phyloP scores from a whole-genome alignment of 1,284 basidiomycete species.

The Ganoderma sp. region DNA sequence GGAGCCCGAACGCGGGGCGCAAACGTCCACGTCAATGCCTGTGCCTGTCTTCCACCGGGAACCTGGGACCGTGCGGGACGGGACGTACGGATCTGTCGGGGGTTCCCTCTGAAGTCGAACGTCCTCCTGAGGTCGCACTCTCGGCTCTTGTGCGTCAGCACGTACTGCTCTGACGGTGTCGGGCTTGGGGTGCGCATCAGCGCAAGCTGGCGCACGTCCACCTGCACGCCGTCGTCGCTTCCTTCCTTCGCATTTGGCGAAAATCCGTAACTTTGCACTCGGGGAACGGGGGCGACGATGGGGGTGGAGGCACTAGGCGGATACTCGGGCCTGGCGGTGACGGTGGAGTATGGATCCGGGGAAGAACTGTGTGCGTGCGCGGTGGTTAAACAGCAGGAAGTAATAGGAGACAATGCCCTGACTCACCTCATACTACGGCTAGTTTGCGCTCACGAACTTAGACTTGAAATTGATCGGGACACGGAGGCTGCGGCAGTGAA shows the following conservation, averaged over 20 bases:
- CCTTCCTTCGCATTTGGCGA: background rate
- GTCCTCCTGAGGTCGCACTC: slow-evolving; percentile 9
- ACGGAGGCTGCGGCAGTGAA: background rate
- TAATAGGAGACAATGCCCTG: background rate
- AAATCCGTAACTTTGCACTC: background rate
- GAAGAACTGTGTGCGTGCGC: too few relatives aligned
- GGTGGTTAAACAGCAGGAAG: background rate
- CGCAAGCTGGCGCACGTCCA: slow-evolving; percentile 28
- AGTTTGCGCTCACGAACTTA: background rate
- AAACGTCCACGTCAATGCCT: background rate
- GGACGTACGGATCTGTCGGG: background rate
- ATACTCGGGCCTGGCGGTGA: background rate
- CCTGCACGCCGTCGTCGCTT: background rate
- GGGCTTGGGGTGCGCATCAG: slow-evolving; percentile 48
- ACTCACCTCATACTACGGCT: background rate
- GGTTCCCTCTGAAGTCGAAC: slow-evolving; percentile 5
- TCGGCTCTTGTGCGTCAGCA: slow-evolving; percentile 9
- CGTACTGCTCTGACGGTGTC: slow-evolving; percentile 41
- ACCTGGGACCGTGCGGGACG: background rate
- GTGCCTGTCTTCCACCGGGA: background rate
- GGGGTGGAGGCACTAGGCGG: background rate
- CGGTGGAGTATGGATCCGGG: background rate
- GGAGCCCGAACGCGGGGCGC: background rate
- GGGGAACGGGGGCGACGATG: background rate
- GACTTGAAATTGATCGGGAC: background rate